Conservation (phyloP, 345 rosid species). For the Firmiana major region DNA sequence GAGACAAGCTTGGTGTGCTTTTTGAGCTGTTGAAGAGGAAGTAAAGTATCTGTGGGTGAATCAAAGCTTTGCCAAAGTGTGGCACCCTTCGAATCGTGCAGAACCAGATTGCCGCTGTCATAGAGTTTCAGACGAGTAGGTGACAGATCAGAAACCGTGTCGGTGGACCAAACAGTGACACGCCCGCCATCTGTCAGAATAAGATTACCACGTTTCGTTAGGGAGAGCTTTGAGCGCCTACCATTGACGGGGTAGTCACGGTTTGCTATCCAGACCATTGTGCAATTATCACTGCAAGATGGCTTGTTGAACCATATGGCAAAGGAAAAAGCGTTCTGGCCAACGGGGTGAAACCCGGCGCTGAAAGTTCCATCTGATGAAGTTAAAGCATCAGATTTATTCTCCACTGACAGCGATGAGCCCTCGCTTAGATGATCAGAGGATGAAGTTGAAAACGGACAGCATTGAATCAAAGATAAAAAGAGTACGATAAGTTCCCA, state of each 20-base stretch:
- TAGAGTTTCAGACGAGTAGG: slow-evolving; percentile 9
- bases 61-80: slow-evolving; percentile 35
- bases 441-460: background rate
- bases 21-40: slow-evolving; percentile 23
- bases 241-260: slow-evolving; percentile 26
- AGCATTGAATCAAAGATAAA: background rate
- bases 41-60: slow-evolving; percentile 32
- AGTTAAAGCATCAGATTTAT: background rate
- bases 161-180: slow-evolving; percentile 18
- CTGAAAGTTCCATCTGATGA: slow-evolving; percentile 4
- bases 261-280: slow-evolving; percentile 29
- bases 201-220: slow-evolving; percentile 13
- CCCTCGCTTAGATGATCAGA: background rate
- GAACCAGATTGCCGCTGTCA: slow-evolving; percentile 33
- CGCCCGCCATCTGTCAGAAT: slow-evolving; percentile 17
- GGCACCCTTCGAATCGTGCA: background rate
- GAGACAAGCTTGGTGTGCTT: slow-evolving; percentile 19
- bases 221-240: slow-evolving; percentile 7
- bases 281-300: background rate
- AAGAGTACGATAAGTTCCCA: background rate
- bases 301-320: slow-evolving; percentile 24
- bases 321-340: slow-evolving; percentile 13
- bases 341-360: slow-evolving; percentile 10
- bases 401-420: background rate
- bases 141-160: background rate